Evolutionary conservation across 2,329 filamentous ascomycete species (phyloP).

Genomic region (Penicillium polonicum): DNA sequence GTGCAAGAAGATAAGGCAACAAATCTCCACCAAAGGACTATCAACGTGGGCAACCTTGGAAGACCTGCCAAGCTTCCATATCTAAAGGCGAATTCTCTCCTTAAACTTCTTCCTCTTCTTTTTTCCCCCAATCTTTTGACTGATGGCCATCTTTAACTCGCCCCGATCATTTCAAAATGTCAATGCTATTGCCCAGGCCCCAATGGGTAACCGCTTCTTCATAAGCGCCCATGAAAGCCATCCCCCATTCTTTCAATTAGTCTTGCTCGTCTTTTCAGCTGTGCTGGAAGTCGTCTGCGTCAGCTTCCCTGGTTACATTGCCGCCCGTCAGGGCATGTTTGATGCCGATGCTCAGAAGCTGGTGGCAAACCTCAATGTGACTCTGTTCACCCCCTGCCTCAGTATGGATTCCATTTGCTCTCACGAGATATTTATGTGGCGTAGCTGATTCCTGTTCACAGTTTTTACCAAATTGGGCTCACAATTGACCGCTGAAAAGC

Average conservation of each 20-base stretch:
- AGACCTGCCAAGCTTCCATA: conserved; percentile 2
- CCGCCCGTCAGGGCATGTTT: conserved; percentile 87
- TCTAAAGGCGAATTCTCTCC: not conserved
- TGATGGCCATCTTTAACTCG: conserved; percentile 47
- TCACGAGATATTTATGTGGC: not conserved
- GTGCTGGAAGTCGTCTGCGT: conserved; percentile 95
- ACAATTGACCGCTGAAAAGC: conserved; percentile 86
- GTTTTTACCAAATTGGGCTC: conserved; percentile 97
- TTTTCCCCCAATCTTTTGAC: not conserved
- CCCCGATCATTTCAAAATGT: conserved; percentile 51
- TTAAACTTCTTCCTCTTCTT: not conserved
- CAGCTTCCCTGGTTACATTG: conserved; percentile 87
- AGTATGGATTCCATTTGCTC: conserved; percentile 57
- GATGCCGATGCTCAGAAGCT: conserved; percentile 96
- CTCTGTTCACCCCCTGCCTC: conserved; percentile 93
- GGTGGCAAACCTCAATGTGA: conserved; percentile 91
- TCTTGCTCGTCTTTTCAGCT: conserved; percentile 86
- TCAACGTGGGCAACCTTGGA: conserved; percentile 6
- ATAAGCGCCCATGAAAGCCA: conserved; percentile 41
- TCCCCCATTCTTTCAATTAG: conserved; percentile 58
- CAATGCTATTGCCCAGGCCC: conserved; percentile 33
- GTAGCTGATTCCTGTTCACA: conserved; percentile 36
- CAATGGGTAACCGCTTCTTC: conserved; percentile 23
- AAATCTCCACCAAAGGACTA: not conserved
- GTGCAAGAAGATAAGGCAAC: conserved; percentile 5